phyloP scores from a whole-genome alignment of 371 early-diverging fungal species.

The Globomyces sp. region DNA sequence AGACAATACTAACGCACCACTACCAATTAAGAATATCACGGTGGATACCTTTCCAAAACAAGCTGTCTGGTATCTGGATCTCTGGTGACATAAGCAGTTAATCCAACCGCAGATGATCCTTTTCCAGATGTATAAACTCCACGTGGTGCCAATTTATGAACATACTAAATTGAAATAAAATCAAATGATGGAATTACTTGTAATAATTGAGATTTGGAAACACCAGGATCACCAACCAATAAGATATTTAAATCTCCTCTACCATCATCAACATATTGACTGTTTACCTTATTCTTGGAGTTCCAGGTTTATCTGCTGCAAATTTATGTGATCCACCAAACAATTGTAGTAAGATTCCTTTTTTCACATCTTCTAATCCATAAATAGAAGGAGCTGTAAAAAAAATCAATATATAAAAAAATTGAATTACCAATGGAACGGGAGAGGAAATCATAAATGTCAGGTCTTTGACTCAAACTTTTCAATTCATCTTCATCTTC shows the following conservation, averaged over 20 bases:
- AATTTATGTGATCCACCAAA: slow-evolving; percentile 69
- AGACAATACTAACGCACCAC: slow-evolving; percentile 96
- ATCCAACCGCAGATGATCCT: slow-evolving; percentile 70
- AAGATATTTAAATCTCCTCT: slow-evolving; percentile 69
- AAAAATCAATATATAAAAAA: slow-evolving; percentile 46
- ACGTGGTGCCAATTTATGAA: slow-evolving; percentile 87
- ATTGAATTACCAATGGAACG: slow-evolving; percentile 86
- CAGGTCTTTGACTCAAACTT: slow-evolving; percentile 58
- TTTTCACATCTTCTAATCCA: slow-evolving; percentile 69
- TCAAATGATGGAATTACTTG: slow-evolving; percentile 33
- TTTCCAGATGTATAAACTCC: slow-evolving; percentile 99
- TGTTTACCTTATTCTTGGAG: slow-evolving; percentile 41
- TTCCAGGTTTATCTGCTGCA: slow-evolving; percentile 63
- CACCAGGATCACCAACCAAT: slow-evolving; percentile 72
- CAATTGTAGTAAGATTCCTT: slow-evolving; percentile 63
- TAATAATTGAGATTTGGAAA: slow-evolving; percentile 98
- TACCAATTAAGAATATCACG: too few relatives aligned
- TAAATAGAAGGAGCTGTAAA: slow-evolving; percentile 65
- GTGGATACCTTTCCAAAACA: slow-evolving; percentile 56
- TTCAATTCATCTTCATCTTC: slow-evolving; percentile 65
- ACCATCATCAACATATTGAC: slow-evolving; percentile 33
- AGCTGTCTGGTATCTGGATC: slow-evolving; percentile 73
- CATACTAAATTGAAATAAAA: slow-evolving; percentile 74
- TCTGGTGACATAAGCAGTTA: slow-evolving; percentile 75
- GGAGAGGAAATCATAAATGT: slow-evolving; percentile 79